Base-by-base conservation (phyloP, 1,139 yeast genomes). In the Saccharomyces pastorianus region DNA sequence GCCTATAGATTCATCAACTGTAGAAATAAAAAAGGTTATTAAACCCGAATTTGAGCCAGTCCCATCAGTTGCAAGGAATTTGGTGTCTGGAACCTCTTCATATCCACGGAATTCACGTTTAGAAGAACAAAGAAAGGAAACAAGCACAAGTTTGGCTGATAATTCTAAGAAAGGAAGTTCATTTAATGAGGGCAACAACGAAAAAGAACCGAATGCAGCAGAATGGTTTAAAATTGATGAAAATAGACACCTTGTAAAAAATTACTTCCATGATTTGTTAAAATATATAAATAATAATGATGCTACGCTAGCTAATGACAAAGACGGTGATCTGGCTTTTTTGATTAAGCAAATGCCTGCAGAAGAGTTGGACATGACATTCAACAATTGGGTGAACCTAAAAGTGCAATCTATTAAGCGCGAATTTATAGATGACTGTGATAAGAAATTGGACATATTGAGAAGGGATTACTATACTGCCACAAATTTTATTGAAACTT, bases 271-370 rank as follows among this genome's bases (percentile, higher is more conserved):
- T 50, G 60, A 60, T 34, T 56, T 67, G 20, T 56, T 66, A 14
- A 55, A 50, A 11, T 67, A 67, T 53, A 66, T 67, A 8, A 64
- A 66, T 47, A 41, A 53, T 6, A 57, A 64, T 50, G 63, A 63
- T 48, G 64, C 67, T 2, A 56, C 63, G 5, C 68, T 81, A 13
- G 71, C 73, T 52, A 79, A 83, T 58, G 95, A 85, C 63, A 66
- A 73, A 34, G 87, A 83, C 57, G 89, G 91, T 0, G 78, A 78
- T 46, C 68, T 85, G 26, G 80, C 87, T 0, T 75, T 76, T 53
- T 85, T 85, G 62, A 80, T 85, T 2, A 77, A 83, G 1, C 82
- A 81, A 49, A 82, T 87, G 80, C 91, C 95, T 0, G 83, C 78
- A 38, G 79, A 78, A 17, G 91, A 86, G 62, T 75, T 85, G 62